Conservation (phyloP, 2,329 filamentous ascomycete genomes). For the Penicillium sp. region DNA sequence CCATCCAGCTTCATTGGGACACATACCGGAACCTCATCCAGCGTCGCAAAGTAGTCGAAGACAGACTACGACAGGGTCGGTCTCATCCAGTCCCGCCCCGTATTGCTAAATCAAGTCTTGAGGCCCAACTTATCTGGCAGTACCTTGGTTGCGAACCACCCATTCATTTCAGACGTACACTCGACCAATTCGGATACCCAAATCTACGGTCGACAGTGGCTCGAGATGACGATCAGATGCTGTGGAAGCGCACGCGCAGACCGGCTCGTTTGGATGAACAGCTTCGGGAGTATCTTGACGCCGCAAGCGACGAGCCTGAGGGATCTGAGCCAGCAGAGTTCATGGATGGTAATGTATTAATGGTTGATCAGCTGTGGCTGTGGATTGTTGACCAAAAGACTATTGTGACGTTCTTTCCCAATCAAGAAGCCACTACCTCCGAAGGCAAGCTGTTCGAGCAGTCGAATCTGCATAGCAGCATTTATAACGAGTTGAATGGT, state of each 20-base stretch:
- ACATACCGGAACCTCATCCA: slow-evolving; percentile 60
- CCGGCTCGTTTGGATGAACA: slow-evolving; percentile 42
- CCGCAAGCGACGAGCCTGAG: slow-evolving; percentile 14
- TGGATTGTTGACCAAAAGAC: slow-evolving; percentile 42
- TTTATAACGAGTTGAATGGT: slow-evolving; percentile 67
- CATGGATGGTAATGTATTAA: slow-evolving; percentile 54
- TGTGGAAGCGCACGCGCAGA: slow-evolving; percentile 64
- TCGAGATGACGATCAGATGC: slow-evolving; percentile 66
- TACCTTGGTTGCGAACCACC: slow-evolving; percentile 62
- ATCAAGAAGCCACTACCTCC: slow-evolving; percentile 35
- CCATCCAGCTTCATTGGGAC: slow-evolving; percentile 60
- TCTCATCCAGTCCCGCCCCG: slow-evolving; percentile 57
- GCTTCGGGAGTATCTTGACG: slow-evolving; percentile 44
- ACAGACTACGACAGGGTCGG: slow-evolving; percentile 55
- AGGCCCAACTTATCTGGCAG: slow-evolving; percentile 63
- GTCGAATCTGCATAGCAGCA: slow-evolving; percentile 62
- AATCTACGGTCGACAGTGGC: slow-evolving; percentile 61
- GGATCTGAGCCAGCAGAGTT: slow-evolving; percentile 18
- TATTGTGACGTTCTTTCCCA: slow-evolving; percentile 35
- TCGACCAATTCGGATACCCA: slow-evolving; percentile 66
- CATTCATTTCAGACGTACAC: slow-evolving; percentile 60
- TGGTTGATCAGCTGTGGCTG: slow-evolving; percentile 68
- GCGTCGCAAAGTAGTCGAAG: slow-evolving; percentile 56
- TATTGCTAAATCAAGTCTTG: slow-evolving; percentile 56
- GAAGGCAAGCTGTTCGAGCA: slow-evolving; percentile 42